Base-by-base conservation (phyloP, 176 grass and related monocot genomes). In the Juncus effusus region DNA sequence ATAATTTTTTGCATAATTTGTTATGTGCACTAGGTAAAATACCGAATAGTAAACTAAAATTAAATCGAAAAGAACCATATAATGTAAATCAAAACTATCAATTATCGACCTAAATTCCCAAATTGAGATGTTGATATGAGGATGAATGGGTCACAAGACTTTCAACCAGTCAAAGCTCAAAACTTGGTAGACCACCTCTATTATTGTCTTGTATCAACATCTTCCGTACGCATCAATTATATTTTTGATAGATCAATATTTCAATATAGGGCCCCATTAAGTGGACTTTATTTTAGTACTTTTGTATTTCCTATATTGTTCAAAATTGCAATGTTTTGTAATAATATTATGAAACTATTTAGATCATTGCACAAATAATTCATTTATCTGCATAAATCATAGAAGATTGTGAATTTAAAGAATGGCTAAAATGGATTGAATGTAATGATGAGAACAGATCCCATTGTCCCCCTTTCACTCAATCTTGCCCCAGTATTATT, bases 381-480 rank as follows among this genome's bases (percentile, higher is more conserved):
- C 1, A 28, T 28, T 28, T 28, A 28, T 28, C 19, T 28, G 19
- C 19, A 28, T 28, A 28, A 28, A 28, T 28, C 19, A 28, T 28
- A 28, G 19, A 28, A 28, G 19, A 28, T 28, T 28, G 1, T 28
- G 19, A 28, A 28, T 28, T 28, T 28, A 28, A 28, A 28, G 0
- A 28, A 28, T 28, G 19, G 19, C 1, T 28, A 28, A 28, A 28
- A 1, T 28, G 19, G 53, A 70, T 56, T 70, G 53, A 70, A 70
- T 70, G 8, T 70, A 71, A 76, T 82, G 64, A 82, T 82, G 57
- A 59, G 69, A 51, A 49, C 38, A 59, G 50, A 71, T 54, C 59
- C 39, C 49, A 59, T 77, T 82, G 80, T 79, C 77, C 62, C 77
- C 45, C 13, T 40, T 7, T 35, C 7, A 42, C 36, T 36, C 4